phyloP scores from a whole-genome alignment of 2,329 filamentous ascomycete genomes.

The Emergomyces africanus region DNA sequence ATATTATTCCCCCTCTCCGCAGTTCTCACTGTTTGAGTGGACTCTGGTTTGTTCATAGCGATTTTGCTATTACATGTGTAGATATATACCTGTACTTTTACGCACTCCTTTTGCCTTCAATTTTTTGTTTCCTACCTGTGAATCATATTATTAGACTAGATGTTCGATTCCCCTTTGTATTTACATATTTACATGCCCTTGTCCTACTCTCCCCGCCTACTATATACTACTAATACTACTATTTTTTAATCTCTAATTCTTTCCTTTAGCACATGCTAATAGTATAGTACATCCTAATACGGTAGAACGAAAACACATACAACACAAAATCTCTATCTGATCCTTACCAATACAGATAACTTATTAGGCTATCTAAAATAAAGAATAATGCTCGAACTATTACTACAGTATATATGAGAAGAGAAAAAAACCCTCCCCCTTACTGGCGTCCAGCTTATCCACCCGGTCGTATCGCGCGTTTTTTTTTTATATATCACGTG shows the following conservation, averaged over 20 bases:
- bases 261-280: no score
- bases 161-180: conserved; percentile 3
- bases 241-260: not conserved
- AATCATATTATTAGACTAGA: not conserved
- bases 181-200: not conserved
- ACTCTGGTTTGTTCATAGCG: not conserved
- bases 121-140: not conserved
- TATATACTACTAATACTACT: no score
- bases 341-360: not conserved
- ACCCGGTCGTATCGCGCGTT: not conserved
- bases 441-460: no score
- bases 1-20: not conserved
- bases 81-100: not conserved
- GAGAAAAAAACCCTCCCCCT: no score
- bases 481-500: not conserved
- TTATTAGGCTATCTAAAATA: not conserved
- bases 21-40: not conserved
- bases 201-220: not conserved
- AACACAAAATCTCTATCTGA: not conserved
- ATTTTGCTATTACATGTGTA: not conserved
- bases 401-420: no score
- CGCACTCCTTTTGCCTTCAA: not conserved
- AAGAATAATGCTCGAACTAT: no score
- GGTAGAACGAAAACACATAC: not conserved
- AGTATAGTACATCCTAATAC: no score